A percentile compares a stretch with the other conserved stretches of the same genome.
These are phyloP conservation scores for Lactarius vividus DNA, from an alignment of 768 basidiomycete genomes.

Conservation along the genomic window DNA sequence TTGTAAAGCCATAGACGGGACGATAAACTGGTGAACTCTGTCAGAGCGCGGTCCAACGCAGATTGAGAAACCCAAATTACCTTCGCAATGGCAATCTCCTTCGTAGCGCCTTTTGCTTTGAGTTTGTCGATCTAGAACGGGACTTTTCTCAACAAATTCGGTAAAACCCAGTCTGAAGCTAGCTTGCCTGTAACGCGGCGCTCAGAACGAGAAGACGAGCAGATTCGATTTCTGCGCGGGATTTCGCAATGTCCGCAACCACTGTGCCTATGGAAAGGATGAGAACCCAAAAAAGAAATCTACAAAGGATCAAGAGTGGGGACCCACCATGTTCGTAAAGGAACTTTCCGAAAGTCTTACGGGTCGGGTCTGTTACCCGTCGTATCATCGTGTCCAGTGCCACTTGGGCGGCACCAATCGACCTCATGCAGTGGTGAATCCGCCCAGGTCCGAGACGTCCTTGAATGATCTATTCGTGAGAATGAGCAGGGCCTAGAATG, in stretches of 20 bases:
- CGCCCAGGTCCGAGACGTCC: conserved; percentile 95
- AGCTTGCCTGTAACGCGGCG: conserved; percentile 75
- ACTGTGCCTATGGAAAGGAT: conserved; percentile 61
- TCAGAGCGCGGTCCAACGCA: not conserved
- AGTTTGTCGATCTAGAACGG: conserved; percentile 74
- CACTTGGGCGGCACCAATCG: conserved; percentile 82
- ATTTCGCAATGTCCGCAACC: conserved; percentile 85
- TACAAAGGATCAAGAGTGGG: not conserved
- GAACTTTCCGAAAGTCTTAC: conserved; percentile 93
- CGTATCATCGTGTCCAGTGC: conserved; percentile 86
- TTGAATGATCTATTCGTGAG: conserved; percentile 71
- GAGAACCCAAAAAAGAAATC: not conserved
- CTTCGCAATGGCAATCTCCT: conserved; percentile 98
- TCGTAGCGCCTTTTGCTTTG: conserved; percentile 90
- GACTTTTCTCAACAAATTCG: not conserved
- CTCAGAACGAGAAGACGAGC: conserved; percentile 86
- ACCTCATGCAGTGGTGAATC: conserved; percentile 97
- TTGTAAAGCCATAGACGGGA: conserved; percentile 83
- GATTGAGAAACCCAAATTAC: conserved; percentile 38
- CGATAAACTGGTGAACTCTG: conserved; percentile 65
- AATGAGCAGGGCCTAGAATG: conserved; percentile 1
- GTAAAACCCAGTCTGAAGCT: not conserved
- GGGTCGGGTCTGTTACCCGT: conserved; percentile 86
- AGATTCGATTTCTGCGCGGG: conserved; percentile 89
- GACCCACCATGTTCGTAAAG: conserved; percentile 82